Evolutionary conservation across 106 monocot species (phyloP), one percentile per base, ranked within the genome.

Genomic region (Dendrobium chrysotoxum): DNA sequence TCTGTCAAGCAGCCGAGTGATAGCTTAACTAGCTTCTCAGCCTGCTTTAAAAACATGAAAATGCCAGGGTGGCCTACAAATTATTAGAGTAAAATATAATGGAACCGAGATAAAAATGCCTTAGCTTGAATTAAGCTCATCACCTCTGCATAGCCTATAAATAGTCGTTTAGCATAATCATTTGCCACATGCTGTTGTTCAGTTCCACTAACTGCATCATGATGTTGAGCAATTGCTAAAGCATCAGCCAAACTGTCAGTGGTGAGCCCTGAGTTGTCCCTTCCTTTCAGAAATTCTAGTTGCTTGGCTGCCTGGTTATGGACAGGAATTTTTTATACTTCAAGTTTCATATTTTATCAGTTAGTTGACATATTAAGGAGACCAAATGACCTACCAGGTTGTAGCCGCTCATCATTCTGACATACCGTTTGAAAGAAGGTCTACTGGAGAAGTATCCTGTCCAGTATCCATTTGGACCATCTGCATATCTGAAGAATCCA

Each of bases 201-300:
- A 84, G 99, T 99, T 84, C 99, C 99, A 85, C 82, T 95, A 64
- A 99, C 91, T 40, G 99, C 99, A 87, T 99, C 99, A 84, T 99
- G 99, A 86, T 99, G 99, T 83, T 99, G 99, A 76, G 91, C 89
- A 79, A 91, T 84, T 42, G 93, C 99, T 76, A 99, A 79, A 83
- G 99, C 99, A 93, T 99, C 95, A 75, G 83, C 95, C 80, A 99
- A 84, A 77, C 84, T 83, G 81, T 91, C 91, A 30, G 91, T 93
- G 75, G 86, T 85, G 28, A 84, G 82, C 21, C 90, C 91, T 81
- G 80, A 75, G 55, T 21, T 79, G 72, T 81, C 85, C 80, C 88
- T 86, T 78, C 90, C 95, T 86, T 13, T 87, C 50, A 95, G 79
- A 88, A 95, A 99, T 81, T 99, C 99, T 85, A 99, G 80, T 72